A percentile compares a stretch with the other conserved stretches of the same genome.
Evolutionary conservation across 2,329 filamentous ascomycete genomes (phyloP).

Genomic region (Diaporthe nobilis): DNA sequence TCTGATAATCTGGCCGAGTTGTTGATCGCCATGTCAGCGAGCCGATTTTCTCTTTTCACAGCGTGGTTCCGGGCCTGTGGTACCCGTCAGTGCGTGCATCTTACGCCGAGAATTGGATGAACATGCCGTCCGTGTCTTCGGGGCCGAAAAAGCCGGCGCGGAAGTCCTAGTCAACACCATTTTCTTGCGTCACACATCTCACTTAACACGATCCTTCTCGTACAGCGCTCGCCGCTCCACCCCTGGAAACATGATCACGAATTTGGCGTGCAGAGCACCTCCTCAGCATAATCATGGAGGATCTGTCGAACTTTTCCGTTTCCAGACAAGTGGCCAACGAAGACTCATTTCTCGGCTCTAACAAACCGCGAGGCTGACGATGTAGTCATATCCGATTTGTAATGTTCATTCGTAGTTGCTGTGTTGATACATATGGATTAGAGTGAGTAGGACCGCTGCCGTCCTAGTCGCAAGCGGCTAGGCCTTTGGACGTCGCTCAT

Average conservation of each 20-base stretch:
- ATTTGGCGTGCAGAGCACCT: not conserved
- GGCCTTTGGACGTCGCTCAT: conserved; percentile 46
- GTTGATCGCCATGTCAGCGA: not conserved
- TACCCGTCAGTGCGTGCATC: not conserved
- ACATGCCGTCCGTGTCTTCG: not conserved
- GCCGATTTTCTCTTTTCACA: not conserved
- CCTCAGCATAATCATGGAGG: not conserved
- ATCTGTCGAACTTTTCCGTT: not conserved
- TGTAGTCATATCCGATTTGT: not conserved
- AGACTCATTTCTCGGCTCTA: not conserved
- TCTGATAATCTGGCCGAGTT: not conserved
- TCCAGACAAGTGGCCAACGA: not conserved
- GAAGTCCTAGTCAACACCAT: not conserved
- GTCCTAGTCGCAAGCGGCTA: not conserved
- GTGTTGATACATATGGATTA: conserved; percentile 37
- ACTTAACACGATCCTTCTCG: not conserved
- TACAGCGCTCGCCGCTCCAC: no score
- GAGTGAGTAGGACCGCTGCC: not conserved
- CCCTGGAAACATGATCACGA: not conserved
- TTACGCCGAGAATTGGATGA: conserved; percentile 4
- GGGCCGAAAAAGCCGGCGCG: conserved; percentile 3
- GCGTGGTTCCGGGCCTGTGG: not conserved
- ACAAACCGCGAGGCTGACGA: not conserved
- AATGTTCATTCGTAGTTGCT: conserved; percentile 4
- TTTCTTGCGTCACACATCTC: not conserved